Evolutionary conservation across 192 early-diverging fungal species (phyloP).

Genomic region (Backusella luteola): DNA sequence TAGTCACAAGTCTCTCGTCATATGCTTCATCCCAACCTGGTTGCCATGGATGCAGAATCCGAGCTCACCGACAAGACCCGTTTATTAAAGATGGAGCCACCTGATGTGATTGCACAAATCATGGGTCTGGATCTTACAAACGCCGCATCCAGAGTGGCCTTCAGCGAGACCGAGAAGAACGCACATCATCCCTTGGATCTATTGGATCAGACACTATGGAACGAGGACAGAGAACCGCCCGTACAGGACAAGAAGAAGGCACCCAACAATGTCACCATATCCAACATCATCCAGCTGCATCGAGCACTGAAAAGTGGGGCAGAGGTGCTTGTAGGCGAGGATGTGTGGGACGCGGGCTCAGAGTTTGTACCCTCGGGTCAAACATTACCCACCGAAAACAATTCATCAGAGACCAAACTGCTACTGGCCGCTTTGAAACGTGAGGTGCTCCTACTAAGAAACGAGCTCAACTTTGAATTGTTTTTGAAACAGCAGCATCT

Average conservation of each 20-base stretch:
- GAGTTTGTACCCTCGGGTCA: not conserved
- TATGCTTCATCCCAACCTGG: constrained; percentile 52
- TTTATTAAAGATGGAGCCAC: constrained; percentile 59
- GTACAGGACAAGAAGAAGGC: not conserved
- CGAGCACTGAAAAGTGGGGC: constrained; percentile 42
- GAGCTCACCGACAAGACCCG: constrained; percentile 47
- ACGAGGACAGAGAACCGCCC: not conserved
- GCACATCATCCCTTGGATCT: constrained; percentile 25
- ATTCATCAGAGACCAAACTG: constrained; percentile 20
- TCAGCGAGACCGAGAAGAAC: not conserved
- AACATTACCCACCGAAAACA: not conserved
- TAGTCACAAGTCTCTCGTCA: constrained; percentile 47
- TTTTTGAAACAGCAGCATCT: constrained; percentile 61
- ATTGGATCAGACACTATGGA: constrained; percentile 32
- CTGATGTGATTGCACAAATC: constrained; percentile 57
- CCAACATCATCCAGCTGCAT: constrained; percentile 37
- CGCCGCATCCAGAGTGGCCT: constrained; percentile 41
- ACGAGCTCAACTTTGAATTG: constrained; percentile 61
- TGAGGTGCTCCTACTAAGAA: constrained; percentile 51
- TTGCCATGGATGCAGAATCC: constrained; percentile 37
- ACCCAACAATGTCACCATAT: constrained; percentile 24
- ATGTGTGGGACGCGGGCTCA: constrained; percentile 29
- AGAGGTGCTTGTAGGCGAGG: constrained; percentile 40
- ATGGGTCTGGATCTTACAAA: constrained; percentile 57
- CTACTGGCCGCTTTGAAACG: constrained; percentile 45